Evolutionary conservation across 2,329 filamentous ascomycete genomes (phyloP).

Genomic region (Fusarium sp.): DNA sequence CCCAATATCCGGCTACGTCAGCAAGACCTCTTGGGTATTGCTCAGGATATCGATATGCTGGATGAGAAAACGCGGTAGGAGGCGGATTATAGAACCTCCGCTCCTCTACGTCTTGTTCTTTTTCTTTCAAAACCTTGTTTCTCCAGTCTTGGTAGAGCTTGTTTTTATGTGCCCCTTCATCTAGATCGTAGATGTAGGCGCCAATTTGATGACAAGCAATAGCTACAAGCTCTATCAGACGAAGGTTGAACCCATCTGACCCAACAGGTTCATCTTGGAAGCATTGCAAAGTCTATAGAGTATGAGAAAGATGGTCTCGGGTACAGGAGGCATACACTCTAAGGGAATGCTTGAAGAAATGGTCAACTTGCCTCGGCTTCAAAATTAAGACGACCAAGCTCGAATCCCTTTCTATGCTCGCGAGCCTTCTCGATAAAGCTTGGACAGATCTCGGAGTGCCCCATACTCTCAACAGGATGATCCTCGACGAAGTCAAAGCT

Average conservation of each 20-base stretch:
- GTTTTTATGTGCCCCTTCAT: conserved; percentile 22
- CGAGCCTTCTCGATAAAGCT: conserved; percentile 17
- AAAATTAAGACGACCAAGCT: not conserved
- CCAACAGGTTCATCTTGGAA: not conserved
- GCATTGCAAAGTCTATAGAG: rapidly evolving
- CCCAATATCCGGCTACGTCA: conserved; percentile 24
- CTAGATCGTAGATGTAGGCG: conserved; percentile 8
- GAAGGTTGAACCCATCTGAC: not conserved
- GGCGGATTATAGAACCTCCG: not conserved
- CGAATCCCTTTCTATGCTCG: not conserved
- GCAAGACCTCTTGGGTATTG: conserved; percentile 17
- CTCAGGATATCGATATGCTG: conserved; percentile 5
- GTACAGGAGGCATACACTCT: not conserved
- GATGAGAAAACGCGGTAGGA: conserved; percentile 4
- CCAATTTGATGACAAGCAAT: conserved; percentile 26
- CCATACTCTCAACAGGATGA: not conserved
- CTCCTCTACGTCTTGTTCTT: not conserved
- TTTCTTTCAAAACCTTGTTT: not conserved
- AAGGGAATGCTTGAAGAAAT: rapidly evolving
- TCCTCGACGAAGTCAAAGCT: not conserved
- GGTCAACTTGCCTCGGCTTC: not conserved
- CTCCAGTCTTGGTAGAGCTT: conserved; percentile 4
- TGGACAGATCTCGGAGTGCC: not conserved
- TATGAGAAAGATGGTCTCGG: rapidly evolving
- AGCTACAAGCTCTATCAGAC: conserved; percentile 16